Conservation (phyloP, 2,329 filamentous ascomycete genomes). For the Torrubiella hemipterigena region DNA sequence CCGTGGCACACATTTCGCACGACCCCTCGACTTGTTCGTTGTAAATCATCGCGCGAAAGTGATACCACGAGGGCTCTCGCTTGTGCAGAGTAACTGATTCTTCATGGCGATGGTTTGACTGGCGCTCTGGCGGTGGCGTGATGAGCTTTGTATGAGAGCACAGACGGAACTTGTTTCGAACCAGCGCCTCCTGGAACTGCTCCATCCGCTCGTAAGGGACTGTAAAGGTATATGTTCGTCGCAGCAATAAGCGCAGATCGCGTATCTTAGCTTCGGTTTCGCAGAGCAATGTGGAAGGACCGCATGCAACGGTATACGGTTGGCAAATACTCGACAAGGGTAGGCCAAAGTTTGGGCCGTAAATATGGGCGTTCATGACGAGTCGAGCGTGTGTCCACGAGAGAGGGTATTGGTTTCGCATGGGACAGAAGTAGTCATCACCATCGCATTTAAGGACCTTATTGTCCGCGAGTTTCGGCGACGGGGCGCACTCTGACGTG, state of each 20-base stretch:
- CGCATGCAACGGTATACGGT: slow-evolving; percentile 7
- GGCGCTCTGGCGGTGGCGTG: too few species aligned
- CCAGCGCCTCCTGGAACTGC: slow-evolving; percentile 10
- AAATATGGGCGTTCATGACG: slow-evolving; percentile 11
- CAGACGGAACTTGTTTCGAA: too few species aligned
- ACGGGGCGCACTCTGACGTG: slow-evolving; percentile 8
- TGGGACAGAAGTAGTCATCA: slow-evolving; percentile 10
- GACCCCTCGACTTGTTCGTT: too few species aligned
- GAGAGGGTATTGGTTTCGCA: slow-evolving; percentile 10
- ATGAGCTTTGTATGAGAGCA: too few species aligned
- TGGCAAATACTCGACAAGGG: slow-evolving; percentile 8
- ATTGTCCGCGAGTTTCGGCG: neutral
- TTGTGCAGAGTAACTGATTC: too few species aligned
- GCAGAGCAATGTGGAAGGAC: slow-evolving; percentile 7
- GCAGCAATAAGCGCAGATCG: slow-evolving; percentile 10
- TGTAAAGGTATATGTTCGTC: slow-evolving; percentile 9
- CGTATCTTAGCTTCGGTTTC: slow-evolving; percentile 9
- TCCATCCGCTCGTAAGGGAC: slow-evolving; percentile 4
- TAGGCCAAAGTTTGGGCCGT: slow-evolving; percentile 10
- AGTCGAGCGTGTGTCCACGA: slow-evolving; percentile 11
- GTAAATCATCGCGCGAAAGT: too few species aligned
- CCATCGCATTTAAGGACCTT: slow-evolving; percentile 5
- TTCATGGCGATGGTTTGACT: too few species aligned
- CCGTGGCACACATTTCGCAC: too few species aligned
- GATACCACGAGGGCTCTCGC: too few species aligned